Evolutionary conservation across 2,329 filamentous ascomycete species (phyloP).

Genomic region (Didymella lethalis): DNA sequence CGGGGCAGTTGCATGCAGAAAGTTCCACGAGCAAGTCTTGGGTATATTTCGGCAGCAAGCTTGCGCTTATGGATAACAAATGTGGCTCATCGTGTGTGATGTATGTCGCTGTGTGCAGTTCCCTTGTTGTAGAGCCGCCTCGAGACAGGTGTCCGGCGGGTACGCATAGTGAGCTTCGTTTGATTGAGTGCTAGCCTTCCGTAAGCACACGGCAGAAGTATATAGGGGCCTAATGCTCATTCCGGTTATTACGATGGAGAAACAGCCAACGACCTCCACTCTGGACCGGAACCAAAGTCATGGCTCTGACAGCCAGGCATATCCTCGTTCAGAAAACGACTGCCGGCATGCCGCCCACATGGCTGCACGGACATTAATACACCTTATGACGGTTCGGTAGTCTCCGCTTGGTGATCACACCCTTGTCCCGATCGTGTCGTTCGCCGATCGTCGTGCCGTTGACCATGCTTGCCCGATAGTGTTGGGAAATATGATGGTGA

Average conservation of each 20-base stretch:
- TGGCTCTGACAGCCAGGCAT: constrained; percentile 10
- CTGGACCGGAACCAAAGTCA: constrained; percentile 5
- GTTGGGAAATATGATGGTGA: not conserved
- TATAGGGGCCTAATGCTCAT: constrained; percentile 4
- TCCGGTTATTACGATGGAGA: constrained; percentile 4
- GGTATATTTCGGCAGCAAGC: not conserved
- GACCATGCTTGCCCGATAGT: not conserved
- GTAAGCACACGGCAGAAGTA: constrained; percentile 3
- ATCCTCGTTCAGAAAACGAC: constrained; percentile 11
- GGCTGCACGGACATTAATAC: constrained; percentile 16
- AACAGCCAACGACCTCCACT: not conserved
- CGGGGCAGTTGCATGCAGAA: constrained; percentile 7
- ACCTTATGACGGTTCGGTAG: constrained; percentile 15
- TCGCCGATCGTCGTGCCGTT: constrained; percentile 6
- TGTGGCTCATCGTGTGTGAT: not conserved
- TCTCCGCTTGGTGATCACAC: constrained; percentile 7
- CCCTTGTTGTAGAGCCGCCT: not conserved
- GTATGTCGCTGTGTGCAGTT: not conserved
- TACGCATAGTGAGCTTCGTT: constrained; percentile 1
- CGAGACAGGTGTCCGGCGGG: not conserved
- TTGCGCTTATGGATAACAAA: not conserved
- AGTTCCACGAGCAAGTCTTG: constrained; percentile 2
- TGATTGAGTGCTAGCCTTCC: not conserved
- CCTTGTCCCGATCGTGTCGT: not conserved
- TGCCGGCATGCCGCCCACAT: constrained; percentile 22